Conservation (phyloP, 2,329 filamentous ascomycete genomes). For the Epichloe typhina region DNA sequence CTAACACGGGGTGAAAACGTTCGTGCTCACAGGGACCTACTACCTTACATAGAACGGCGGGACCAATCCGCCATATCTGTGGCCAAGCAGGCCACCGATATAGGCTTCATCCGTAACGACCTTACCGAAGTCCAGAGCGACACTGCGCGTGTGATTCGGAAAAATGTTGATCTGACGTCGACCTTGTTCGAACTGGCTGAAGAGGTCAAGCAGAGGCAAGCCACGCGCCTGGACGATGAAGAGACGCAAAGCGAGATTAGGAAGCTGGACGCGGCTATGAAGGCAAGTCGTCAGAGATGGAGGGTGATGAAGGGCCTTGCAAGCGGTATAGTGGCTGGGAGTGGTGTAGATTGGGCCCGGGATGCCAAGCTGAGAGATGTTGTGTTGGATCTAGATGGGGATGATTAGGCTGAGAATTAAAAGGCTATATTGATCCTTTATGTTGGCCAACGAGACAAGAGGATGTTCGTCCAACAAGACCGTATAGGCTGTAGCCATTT, state of each 20-base stretch:
- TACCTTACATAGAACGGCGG: conserved; percentile 52
- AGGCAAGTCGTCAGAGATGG: conserved; percentile 52
- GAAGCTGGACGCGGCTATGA: conserved; percentile 44
- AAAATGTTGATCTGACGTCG: conserved; percentile 50
- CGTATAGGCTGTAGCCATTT: no score
- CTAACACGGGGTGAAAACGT: neutral
- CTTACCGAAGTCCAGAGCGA: conserved; percentile 45
- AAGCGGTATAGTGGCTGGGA: conserved; percentile 68
- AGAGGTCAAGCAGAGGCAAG: conserved; percentile 38
- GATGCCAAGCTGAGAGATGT: conserved; percentile 55
- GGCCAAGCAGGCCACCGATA: conserved; percentile 42
- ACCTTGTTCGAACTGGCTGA: conserved; percentile 51
- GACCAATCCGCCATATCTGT: conserved; percentile 54
- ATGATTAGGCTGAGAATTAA: conserved; percentile 1
- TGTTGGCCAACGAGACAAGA: neutral
- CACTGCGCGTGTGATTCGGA: conserved; percentile 39
- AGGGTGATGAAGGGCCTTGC: conserved; percentile 64
- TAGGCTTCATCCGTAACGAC: conserved; percentile 36
- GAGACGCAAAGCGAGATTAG: conserved; percentile 42
- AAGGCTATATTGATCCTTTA: neutral
- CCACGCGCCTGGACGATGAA: conserved; percentile 39
- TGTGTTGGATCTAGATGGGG: conserved; percentile 52
- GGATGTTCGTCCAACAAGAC: no score
- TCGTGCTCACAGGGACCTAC: conserved; percentile 40
- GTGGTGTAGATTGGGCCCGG: conserved; percentile 68